Conservation (phyloP, 2,329 filamentous ascomycete species). For the Macroventuria anomochaeta region DNA sequence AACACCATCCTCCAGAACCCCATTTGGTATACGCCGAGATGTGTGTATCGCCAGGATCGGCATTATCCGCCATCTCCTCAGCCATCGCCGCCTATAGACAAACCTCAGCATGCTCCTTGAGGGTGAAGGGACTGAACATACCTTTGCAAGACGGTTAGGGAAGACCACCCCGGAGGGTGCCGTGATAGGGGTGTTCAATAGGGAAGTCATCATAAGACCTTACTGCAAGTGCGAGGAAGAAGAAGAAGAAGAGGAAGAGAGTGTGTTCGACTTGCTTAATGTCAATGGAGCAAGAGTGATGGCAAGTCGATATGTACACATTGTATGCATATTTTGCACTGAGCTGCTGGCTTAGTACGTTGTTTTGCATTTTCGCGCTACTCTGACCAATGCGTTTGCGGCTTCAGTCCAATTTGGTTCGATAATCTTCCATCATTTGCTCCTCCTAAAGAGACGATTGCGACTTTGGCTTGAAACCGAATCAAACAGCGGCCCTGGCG, state of each 20-base stretch:
- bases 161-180: slow-evolving; percentile 40
- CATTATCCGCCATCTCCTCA: slow-evolving; percentile 28
- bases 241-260: no score
- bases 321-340: background rate
- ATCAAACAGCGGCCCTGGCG: background rate
- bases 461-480: background rate
- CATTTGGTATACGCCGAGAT: slow-evolving; percentile 59
- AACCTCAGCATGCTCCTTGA: slow-evolving; percentile 3
- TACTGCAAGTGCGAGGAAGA: background rate
- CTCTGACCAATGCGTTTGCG: background rate
- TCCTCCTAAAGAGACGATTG: background rate
- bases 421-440: background rate
- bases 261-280: background rate
- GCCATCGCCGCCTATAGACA: slow-evolving; percentile 37
- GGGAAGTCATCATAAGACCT: background rate
- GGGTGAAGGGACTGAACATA: slow-evolving; percentile 36
- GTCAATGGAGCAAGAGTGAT: background rate
- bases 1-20: slow-evolving; percentile 53
- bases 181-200: slow-evolving; percentile 5
- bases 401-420: background rate
- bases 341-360: background rate
- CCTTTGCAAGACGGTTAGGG: slow-evolving; percentile 48
- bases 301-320: background rate
- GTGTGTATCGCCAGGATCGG: slow-evolving; percentile 38
- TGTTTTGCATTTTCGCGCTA: background rate